Percentiles rank a stretch among this genome's conserved stretches.
Evolutionary conservation across 768 basidiomycete genomes (phyloP).

Genomic region (Mycena albidolilacea): DNA sequence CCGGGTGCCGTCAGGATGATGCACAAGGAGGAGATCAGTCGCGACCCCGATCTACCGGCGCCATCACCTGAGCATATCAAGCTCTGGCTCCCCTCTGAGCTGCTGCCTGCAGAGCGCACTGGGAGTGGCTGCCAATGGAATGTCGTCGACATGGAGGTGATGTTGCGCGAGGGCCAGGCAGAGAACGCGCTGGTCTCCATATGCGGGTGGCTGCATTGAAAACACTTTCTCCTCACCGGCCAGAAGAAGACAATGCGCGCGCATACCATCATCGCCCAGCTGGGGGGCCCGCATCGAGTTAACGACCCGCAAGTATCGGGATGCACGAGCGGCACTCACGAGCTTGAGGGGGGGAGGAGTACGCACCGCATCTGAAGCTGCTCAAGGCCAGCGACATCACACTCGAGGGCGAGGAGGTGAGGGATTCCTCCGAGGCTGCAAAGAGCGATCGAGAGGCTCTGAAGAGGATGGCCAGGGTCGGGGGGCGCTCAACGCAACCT

Average conservation of each 20-base stretch:
- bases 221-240: background rate
- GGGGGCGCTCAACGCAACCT: background rate
- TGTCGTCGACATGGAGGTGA: background rate
- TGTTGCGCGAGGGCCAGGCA: background rate
- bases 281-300: background rate
- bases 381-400: background rate
- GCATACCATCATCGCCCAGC: background rate
- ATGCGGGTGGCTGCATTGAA: background rate
- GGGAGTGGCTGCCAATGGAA: background rate
- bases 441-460: background rate
- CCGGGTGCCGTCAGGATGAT: background rate
- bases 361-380: background rate
- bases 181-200: background rate
- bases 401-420: background rate
- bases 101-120: background rate
- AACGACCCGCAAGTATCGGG: background rate
- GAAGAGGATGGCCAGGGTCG: constrained; percentile 2
- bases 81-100: constrained; percentile 6
- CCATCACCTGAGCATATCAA: background rate
- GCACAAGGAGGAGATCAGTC: background rate
- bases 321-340: background rate
- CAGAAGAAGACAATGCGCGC: background rate
- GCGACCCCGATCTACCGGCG: background rate
- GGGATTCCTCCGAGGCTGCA: constrained; percentile 1
- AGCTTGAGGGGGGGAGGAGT: background rate